Conservation (phyloP, 192 early-diverging fungal genomes). For the Oehlia diaphana region DNA sequence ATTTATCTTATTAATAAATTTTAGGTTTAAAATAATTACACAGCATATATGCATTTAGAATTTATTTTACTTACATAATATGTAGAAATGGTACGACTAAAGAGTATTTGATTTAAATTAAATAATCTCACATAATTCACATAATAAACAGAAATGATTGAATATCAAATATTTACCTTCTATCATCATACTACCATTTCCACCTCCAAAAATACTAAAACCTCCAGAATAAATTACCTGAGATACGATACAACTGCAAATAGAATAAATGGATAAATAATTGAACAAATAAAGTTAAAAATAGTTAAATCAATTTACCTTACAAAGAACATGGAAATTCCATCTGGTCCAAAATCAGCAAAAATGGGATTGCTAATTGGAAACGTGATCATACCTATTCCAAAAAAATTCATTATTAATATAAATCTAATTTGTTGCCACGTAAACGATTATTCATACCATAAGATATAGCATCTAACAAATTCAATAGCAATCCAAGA, state of each 20-base stretch:
- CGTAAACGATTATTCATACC: constrained; percentile 40
- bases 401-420: constrained; percentile 2
- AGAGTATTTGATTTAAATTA: constrained; percentile 1
- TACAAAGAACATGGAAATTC: constrained; percentile 96
- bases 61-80: constrained; percentile 59
- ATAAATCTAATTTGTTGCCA: background rate
- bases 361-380: constrained; percentile 75
- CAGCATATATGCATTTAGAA: background rate
- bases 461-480: constrained; percentile 90
- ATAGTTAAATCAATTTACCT: constrained; percentile 43
- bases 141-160: background rate
- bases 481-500: constrained; percentile 86
- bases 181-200: constrained; percentile 88
- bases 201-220: constrained; percentile 88
- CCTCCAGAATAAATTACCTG: constrained; percentile 77
- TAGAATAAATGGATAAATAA: constrained; percentile 11
- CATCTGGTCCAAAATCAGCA: constrained; percentile 72
- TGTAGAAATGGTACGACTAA: constrained; percentile 87
- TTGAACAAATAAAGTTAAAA: background rate
- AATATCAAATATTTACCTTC: constrained; percentile 33
- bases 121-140: background rate
- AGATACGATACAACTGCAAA: constrained; percentile 54
- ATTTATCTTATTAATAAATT: background rate
- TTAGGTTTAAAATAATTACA: background rate
- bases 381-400: constrained; percentile 81